These are phyloP conservation scores for Jasminum sambac DNA, from an alignment of 257 asterid species.

Conservation along the genomic window DNA sequence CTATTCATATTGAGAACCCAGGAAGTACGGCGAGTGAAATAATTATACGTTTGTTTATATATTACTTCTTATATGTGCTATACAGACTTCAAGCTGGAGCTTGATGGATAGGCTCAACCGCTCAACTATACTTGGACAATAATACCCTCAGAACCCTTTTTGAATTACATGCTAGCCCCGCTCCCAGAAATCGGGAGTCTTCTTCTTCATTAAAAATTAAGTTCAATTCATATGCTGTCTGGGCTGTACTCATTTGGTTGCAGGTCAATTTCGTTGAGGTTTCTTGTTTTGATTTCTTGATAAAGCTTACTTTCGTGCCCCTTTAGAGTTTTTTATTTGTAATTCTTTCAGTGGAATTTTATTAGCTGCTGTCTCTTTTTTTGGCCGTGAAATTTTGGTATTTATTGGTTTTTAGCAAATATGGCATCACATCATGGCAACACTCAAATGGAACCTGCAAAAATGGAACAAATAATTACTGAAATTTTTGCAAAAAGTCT, in stretches of 20 bases:
- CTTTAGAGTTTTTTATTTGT: neutral
- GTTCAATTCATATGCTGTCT: neutral
- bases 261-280: neutral
- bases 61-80: neutral
- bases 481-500: constrained; percentile 82
- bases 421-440: constrained; percentile 73
- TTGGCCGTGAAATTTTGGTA: constrained; percentile 6
- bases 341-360: neutral
- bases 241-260: neutral
- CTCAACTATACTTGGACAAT: neutral
- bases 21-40: neutral
- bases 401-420: constrained; percentile 14
- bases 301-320: neutral
- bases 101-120: neutral
- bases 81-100: neutral
- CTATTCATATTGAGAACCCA: neutral
- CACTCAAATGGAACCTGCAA: constrained; percentile 65
- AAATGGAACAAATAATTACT: constrained; percentile 78
- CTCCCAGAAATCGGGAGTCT: neutral
- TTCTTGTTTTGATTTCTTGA: neutral
- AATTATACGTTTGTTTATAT: neutral
- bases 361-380: neutral
- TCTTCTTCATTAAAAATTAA: neutral
- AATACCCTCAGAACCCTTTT: neutral
- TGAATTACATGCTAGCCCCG: neutral